Conservation (phyloP, 257 asterid species). For the Capsicum pubescens region DNA sequence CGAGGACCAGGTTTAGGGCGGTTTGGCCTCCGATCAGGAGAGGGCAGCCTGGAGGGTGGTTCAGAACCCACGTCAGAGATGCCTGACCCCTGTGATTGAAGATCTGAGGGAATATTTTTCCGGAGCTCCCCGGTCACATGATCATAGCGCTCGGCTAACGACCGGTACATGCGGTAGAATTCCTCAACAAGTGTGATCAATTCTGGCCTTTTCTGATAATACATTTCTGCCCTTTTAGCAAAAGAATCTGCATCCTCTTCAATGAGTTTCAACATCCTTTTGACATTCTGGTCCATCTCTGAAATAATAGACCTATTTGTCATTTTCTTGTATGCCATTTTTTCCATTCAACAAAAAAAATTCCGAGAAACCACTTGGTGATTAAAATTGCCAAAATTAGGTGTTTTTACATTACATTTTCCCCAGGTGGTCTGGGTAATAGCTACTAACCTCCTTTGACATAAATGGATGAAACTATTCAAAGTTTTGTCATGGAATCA, state of each 20-base stretch:
- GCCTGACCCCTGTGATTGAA: slow-evolving; percentile 91
- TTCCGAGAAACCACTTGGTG: slow-evolving; percentile 14
- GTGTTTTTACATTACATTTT: slow-evolving; percentile 23
- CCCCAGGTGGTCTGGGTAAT: slow-evolving; percentile 20
- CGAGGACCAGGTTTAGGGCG: slow-evolving; percentile 74
- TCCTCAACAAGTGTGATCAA: slow-evolving; percentile 68
- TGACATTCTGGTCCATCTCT: slow-evolving; percentile 77
- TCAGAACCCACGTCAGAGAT: slow-evolving; percentile 77
- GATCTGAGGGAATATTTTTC: slow-evolving; percentile 70
- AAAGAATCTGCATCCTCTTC: slow-evolving; percentile 86
- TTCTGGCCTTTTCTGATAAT: slow-evolving; percentile 75
- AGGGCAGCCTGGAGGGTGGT: slow-evolving; percentile 52
- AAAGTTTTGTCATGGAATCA: slow-evolving; percentile 25
- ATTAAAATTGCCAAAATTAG: not conserved
- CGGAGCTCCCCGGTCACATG: slow-evolving; percentile 70
- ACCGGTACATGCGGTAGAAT: slow-evolving; percentile 63
- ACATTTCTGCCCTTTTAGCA: slow-evolving; percentile 75
- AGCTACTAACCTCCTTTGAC: slow-evolving; percentile 22
- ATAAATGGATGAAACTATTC: slow-evolving; percentile 3
- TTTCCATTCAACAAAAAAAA: not conserved
- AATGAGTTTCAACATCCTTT: slow-evolving; percentile 68
- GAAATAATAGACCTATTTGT: slow-evolving; percentile 44
- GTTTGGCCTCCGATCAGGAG: slow-evolving; percentile 52
- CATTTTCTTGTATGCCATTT: slow-evolving; percentile 44
- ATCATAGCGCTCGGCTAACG: slow-evolving; percentile 74